Evolutionary conservation across 306 rosid genomes (phyloP), one percentile per base, ranked within the genome.

Genomic region (Cucumis sativus): DNA sequence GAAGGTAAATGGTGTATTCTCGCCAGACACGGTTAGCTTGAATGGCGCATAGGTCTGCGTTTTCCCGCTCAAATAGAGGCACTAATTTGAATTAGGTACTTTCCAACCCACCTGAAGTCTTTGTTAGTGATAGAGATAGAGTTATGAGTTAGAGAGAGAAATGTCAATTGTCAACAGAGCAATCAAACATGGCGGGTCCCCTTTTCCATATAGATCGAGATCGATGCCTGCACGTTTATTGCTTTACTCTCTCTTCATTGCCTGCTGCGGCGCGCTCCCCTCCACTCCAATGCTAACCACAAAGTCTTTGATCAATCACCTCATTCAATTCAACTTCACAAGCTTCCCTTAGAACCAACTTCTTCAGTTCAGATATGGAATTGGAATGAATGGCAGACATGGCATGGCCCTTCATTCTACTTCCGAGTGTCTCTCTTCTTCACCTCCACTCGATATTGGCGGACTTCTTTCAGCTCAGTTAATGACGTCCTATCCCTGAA

Each of bases 161-260:
- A 49, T 47, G 15, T 71, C 37, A 23, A 21, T 68, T 41, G 10
- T 69, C 60, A 71, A 71, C 14, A 49, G 76, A 52, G 62, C 6
- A 52, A 73, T 51, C 77, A 51, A 73, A 28, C 11, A 73, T 16
- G 20, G 63, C 47, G 77, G 77, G 77, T 52, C 77, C 77, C 77
- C 15, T 73, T 17, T 73, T 73, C 77, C 77, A 73, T 73, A 73
- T 73, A 51, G 77, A 72, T 72, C 15, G 39, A 51, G 61, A 72
- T 51, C 25, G 61, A 51, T 17, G 23, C 43, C 37, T 51, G 23
- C 76, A 71, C 60, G 21, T 15, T 71, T 71, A 47, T 71, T 71
- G 58, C 76, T 71, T 71, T 71, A 49, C 77, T 52, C 28, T 73
- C 62, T 73, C 47, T 51, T 70, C 56, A 13, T 70, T 17, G 35